These are phyloP conservation scores for Barbarea vulgaris DNA, from an alignment of 345 rosid species.

Conservation along the genomic window DNA sequence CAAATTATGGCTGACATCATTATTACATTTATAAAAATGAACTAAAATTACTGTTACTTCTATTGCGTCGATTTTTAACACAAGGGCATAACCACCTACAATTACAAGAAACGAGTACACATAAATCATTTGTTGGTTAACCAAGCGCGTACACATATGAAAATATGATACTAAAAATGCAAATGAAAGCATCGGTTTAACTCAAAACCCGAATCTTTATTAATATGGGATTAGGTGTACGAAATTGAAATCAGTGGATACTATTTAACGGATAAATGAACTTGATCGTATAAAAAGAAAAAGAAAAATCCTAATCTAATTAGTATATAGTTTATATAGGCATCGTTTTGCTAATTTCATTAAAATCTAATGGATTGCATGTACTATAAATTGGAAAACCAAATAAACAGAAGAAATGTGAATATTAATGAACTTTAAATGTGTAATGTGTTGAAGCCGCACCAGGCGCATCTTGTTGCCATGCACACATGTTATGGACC, in stretches of 20 bases:
- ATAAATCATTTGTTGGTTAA: too few species aligned
- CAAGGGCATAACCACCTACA: neutral
- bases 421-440: constrained; percentile 14
- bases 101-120: too few species aligned
- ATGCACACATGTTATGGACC: constrained; percentile 24
- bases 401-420: neutral
- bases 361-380: neutral
- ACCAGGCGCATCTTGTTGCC: constrained; percentile 26
- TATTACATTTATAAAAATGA: neutral
- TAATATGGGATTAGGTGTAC: neutral
- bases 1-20: neutral
- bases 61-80: neutral
- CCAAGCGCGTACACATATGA: too few species aligned
- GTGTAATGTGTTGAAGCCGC: constrained; percentile 28
- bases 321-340: neutral
- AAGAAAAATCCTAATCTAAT: neutral
- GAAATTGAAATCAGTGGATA: neutral
- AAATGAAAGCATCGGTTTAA: neutral
- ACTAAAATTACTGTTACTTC: neutral
- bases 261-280: too few species aligned
- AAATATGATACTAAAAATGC: neutral
- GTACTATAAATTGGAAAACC: neutral
- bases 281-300: neutral
- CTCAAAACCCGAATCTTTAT: neutral
- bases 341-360: neutral